Base-by-base conservation (phyloP, 306 rosid genomes). In the Pterocarpus santalinus region DNA sequence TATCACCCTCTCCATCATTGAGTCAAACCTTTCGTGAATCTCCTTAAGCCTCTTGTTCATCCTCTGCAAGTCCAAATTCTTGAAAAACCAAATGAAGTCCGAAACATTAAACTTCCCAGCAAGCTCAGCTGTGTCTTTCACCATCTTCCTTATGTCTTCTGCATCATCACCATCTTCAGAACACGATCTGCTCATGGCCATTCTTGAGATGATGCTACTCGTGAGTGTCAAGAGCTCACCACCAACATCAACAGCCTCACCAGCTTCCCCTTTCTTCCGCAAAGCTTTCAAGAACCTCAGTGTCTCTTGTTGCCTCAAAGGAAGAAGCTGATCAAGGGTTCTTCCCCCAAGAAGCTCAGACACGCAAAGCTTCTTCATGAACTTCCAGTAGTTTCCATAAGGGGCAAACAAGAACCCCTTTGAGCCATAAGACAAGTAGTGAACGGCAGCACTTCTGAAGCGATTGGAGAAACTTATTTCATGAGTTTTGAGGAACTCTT, bases 291-390 rank as follows among this genome's bases (percentile, higher is more conserved):
- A n/a, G 33, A 90, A 81, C 55, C 83, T 80, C 8, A 8, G 2
- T 0, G 70, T 75, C 87, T 93, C 97, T 71, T 90, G 91, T 1
- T 64, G 81, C 41, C 94, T 61, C 9, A 90, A 28, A 0, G 87
- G 88, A 15, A 41, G 76, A 6, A 90, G 74, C 28, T 66, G 85
- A 14, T 86, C 84, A 0, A 90, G 89, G 2, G 81, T 87, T 3
- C 79, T 63, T 2, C 86, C 76, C 4, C 91, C 90, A 1, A 92
- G 93, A 75, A 92, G 90, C 79, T 87, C 86, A 2, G 94, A 86
- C 83, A 90, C 75, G 69, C 89, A 87, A 0, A 89, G 57, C 52
- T 81, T 89, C 81, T 83, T 90, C 87, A 86, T 74, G 90, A 92
- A 86, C 85, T 84, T 88, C 91, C 91, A 90, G 4, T 69, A 84